A percentile compares a stretch with the other conserved stretches of the same genome.
These are phyloP conservation scores for Lichtheimia ornata DNA, from an alignment of 371 early-diverging fungal species.

Conservation along the genomic window DNA sequence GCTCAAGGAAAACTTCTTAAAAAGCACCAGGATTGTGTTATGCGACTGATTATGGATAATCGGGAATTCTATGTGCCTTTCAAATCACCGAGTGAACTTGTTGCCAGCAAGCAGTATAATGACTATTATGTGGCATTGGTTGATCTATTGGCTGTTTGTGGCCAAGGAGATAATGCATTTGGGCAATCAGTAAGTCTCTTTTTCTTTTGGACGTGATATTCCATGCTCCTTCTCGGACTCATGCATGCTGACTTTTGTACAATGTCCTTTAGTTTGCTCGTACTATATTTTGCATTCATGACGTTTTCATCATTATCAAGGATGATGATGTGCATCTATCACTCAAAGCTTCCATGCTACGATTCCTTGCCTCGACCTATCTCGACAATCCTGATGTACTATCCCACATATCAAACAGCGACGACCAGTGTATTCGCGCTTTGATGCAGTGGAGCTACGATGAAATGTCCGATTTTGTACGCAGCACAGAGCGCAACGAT, in stretches of 20 bases:
- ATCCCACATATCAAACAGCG: slow-evolving; percentile 19
- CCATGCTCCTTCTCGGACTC: background rate
- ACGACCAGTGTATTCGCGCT: slow-evolving; percentile 18
- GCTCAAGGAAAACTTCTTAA: slow-evolving; percentile 49
- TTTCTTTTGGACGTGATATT: background rate
- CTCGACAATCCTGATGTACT: slow-evolving; percentile 35
- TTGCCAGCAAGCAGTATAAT: slow-evolving; percentile 18
- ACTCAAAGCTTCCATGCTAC: slow-evolving; percentile 26
- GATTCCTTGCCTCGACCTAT: slow-evolving; percentile 38
- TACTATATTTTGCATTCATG: slow-evolving; percentile 32
- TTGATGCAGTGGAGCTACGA: slow-evolving; percentile 19
- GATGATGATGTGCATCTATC: slow-evolving; percentile 9
- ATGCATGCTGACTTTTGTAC: background rate
- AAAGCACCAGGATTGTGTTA: slow-evolving; percentile 43
- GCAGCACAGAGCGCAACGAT: background rate
- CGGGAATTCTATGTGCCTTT: slow-evolving; percentile 41
- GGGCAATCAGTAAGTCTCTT: slow-evolving; percentile 41
- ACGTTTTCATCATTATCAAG: slow-evolving; percentile 21
- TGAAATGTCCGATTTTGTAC: slow-evolving; percentile 15
- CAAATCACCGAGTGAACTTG: slow-evolving; percentile 19
- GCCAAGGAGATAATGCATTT: slow-evolving; percentile 54
- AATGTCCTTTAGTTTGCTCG: slow-evolving; percentile 31
- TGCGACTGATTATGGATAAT: slow-evolving; percentile 47
- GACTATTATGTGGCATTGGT: slow-evolving; percentile 45
- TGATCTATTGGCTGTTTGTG: slow-evolving; percentile 45